Percentiles rank a stretch among this genome's conserved stretches.
Evolutionary conservation across 2,329 filamentous ascomycete genomes (phyloP).

Genomic region (Monosporascus sp.): DNA sequence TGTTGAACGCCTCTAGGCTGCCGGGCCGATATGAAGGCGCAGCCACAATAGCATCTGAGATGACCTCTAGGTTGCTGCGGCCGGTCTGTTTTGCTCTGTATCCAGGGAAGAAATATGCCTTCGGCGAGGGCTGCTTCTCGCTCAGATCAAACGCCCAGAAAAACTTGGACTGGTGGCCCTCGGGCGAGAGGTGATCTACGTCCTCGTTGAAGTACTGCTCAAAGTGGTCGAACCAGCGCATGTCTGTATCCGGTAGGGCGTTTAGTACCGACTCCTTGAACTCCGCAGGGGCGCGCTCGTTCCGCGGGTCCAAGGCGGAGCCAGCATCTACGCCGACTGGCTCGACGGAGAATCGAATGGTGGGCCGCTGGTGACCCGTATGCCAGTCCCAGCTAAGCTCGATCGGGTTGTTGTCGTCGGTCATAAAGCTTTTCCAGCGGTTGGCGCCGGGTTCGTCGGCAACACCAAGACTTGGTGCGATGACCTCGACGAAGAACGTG

Average conservation of each 20-base stretch:
- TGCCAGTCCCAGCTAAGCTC: conserved; percentile 34
- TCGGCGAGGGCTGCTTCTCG: conserved; percentile 8
- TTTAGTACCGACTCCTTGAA: conserved; percentile 3
- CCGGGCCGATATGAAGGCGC: conserved; percentile 4
- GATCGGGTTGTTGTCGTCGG: conserved; percentile 31
- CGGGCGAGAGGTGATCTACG: background rate
- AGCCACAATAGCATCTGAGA: conserved; percentile 14
- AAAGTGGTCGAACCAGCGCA: conserved; percentile 14
- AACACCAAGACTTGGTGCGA: conserved; percentile 1
- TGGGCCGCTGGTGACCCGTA: conserved; percentile 14
- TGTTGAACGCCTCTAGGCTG: conserved; percentile 6
- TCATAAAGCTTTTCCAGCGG: conserved; percentile 35
- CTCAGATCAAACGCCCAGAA: conserved; percentile 24
- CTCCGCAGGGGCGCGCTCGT: conserved; percentile 9
- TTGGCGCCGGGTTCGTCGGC: background rate
- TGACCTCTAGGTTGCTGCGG: conserved; percentile 8
- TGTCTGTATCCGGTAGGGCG: conserved; percentile 10
- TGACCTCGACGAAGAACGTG: conserved; percentile 1
- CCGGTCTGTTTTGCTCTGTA: conserved; percentile 6
- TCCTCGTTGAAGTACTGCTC: conserved; percentile 4
- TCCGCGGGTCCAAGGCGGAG: conserved; percentile 18
- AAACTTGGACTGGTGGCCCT: conserved; percentile 12
- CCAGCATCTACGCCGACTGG: conserved; percentile 25
- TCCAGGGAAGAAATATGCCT: conserved; percentile 23
- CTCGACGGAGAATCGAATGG: conserved; percentile 28